A percentile compares a stretch with the other conserved stretches of the same genome.
Evolutionary conservation across 306 rosid genomes (phyloP).

Genomic region (Psophocarpus tetragonolobus): DNA sequence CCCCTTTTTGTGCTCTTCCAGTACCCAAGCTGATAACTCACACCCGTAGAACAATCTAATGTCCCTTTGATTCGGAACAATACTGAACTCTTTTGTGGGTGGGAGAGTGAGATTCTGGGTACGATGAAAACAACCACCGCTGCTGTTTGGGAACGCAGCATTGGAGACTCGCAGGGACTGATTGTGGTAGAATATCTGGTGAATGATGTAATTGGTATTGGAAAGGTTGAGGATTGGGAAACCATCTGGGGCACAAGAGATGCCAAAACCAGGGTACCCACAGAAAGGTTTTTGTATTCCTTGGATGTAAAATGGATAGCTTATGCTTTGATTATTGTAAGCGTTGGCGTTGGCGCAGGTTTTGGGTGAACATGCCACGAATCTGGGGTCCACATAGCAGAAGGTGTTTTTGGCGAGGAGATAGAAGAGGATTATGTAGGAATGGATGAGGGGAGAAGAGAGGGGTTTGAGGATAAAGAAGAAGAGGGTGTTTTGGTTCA

Average conservation of each 20-base stretch:
- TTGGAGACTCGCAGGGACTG: constrained; percentile 45
- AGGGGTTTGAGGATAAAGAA: not conserved
- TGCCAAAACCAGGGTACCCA: constrained; percentile 59
- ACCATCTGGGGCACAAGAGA: constrained; percentile 40
- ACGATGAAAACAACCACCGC: constrained; percentile 19
- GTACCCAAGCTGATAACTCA: not conserved
- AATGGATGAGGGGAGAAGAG: not conserved
- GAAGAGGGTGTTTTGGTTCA: constrained; percentile 36
- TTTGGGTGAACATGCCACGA: constrained; percentile 36
- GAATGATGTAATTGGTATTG: constrained; percentile 12
- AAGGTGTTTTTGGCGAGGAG: not conserved
- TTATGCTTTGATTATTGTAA: constrained; percentile 43
- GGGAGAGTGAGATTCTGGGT: constrained; percentile 26
- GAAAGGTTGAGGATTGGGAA: constrained; percentile 43
- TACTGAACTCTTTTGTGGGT: not conserved
- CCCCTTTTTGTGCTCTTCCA: constrained; percentile 15
- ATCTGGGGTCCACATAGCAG: constrained; percentile 25
- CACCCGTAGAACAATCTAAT: constrained; percentile 43
- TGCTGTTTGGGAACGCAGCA: constrained; percentile 7
- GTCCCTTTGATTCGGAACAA: not conserved
- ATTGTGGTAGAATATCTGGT: constrained; percentile 40
- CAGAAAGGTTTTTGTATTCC: constrained; percentile 37
- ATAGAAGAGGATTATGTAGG: constrained; percentile 11
- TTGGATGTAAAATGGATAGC: constrained; percentile 52
- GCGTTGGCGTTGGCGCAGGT: constrained; percentile 39